These are phyloP conservation scores for Coelastrella sp. DNA, from an alignment of 139 green algal species.

Conservation along the genomic window DNA sequence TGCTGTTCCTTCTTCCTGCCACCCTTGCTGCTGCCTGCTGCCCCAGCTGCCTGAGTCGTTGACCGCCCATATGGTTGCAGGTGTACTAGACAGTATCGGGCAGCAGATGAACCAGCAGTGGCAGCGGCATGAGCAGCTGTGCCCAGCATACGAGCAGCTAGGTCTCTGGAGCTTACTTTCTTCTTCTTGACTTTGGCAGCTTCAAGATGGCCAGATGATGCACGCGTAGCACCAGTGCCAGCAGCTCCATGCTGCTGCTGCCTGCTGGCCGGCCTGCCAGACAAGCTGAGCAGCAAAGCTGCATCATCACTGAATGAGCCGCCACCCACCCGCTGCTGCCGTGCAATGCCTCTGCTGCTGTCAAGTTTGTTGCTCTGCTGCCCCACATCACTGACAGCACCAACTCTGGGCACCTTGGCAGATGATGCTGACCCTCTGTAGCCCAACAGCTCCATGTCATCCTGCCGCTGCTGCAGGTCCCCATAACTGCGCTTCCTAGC, in stretches of 20 bases:
- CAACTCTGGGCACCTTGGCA: background rate
- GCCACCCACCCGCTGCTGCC: constrained; percentile 8
- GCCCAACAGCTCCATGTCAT: too few relatives aligned
- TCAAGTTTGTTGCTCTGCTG: background rate
- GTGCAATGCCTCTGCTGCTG: background rate
- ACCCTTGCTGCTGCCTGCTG: constrained; percentile 5
- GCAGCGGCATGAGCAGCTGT: constrained; percentile 14
- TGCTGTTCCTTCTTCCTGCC: background rate
- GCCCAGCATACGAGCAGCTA: background rate
- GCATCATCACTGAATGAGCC: background rate
- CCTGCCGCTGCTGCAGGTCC: background rate
- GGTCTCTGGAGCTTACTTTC: background rate
- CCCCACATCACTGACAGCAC: background rate
- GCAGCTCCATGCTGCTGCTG: background rate
- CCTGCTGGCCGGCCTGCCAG: background rate
- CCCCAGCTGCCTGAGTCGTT: background rate
- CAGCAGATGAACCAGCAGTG: background rate
- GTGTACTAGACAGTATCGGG: constrained; percentile 9
- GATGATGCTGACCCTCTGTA: background rate
- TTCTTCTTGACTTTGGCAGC: constrained; percentile 24
- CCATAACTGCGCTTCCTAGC: constrained; percentile 10
- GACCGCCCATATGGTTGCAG: background rate
- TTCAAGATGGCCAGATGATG: too few relatives aligned
- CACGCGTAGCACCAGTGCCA: too few relatives aligned
- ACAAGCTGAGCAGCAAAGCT: background rate